Conservation (phyloP, 345 rosid genomes). For the Brassica rapa region DNA sequence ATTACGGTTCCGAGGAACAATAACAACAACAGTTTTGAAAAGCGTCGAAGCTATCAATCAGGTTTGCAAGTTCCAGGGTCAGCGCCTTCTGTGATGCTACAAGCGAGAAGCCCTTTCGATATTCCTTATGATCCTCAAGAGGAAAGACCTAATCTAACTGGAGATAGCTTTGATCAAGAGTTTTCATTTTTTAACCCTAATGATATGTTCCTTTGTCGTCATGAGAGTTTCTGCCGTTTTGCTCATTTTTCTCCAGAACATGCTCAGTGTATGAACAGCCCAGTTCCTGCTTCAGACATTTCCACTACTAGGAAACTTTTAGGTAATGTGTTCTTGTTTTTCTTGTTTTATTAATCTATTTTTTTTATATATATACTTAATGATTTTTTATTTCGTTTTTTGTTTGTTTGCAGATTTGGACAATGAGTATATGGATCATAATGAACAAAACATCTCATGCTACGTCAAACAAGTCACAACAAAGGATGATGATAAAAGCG, state of each 20-base stretch:
- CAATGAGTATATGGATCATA: constrained; percentile 39
- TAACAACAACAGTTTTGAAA: background rate
- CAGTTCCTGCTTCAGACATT: constrained; percentile 24
- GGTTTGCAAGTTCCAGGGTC: constrained; percentile 62
- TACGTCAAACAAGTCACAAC: background rate
- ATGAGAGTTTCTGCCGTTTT: constrained; percentile 61
- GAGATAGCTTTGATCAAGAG: constrained; percentile 70
- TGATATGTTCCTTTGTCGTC: constrained; percentile 64
- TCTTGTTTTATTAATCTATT: background rate
- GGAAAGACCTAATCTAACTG: constrained; percentile 73
- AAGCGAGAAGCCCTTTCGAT: constrained; percentile 69
- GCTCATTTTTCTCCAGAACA: constrained; percentile 30
- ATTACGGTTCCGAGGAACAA: constrained; percentile 41
- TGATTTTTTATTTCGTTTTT: background rate
- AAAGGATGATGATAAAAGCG: background rate
- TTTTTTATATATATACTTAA: background rate
- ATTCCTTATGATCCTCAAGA: constrained; percentile 82
- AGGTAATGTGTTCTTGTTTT: background rate
- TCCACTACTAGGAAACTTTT: constrained; percentile 23
- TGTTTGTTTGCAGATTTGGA: constrained; percentile 30
- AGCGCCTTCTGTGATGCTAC: constrained; percentile 78
- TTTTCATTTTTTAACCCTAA: constrained; percentile 51
- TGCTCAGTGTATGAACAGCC: constrained; percentile 33
- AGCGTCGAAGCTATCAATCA: constrained; percentile 25
- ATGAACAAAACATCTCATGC: background rate